A percentile compares a stretch with the other conserved stretches of the same genome.
phyloP scores from a whole-genome alignment of 2,329 filamentous ascomycete species.

The Botrytis fragariae region DNA sequence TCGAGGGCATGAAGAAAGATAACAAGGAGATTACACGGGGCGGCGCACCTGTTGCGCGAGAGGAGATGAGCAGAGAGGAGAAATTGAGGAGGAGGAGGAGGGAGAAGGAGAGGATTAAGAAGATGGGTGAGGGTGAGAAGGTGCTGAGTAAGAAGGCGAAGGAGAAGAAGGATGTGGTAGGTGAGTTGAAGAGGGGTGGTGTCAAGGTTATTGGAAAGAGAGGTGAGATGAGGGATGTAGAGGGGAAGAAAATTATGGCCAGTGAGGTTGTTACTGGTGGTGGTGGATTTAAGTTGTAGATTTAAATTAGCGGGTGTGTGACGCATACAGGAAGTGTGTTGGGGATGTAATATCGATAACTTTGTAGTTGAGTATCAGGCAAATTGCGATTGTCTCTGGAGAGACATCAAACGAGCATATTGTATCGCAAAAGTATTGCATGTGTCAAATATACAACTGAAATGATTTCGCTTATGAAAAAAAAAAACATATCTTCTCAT shows the following conservation, averaged over 20 bases:
- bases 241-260: constrained; percentile 70
- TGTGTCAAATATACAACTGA: neutral
- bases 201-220: constrained; percentile 91
- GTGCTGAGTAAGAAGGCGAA: constrained; percentile 58
- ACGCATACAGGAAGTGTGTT: neutral
- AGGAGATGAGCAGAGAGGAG: constrained; percentile 87
- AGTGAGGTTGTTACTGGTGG: constrained; percentile 50
- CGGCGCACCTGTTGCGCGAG: constrained; percentile 72
- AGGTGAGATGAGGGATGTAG: constrained; percentile 79
- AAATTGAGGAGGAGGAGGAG: constrained; percentile 72
- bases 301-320: neutral
- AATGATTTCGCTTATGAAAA: neutral
- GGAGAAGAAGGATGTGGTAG: constrained; percentile 49
- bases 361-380: constrained; percentile 1
- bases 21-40: constrained; percentile 75
- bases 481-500: neutral
- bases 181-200: constrained; percentile 71
- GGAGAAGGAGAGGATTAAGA: constrained; percentile 81
- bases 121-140: constrained; percentile 56
- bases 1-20: constrained; percentile 51
- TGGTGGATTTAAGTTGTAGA: constrained; percentile 60
- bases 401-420: neutral
- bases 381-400: neutral
- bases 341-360: neutral
- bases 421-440: neutral